phyloP scores from a whole-genome alignment of 2,329 filamentous ascomycete species.

The Fusarium fracticaudum region DNA sequence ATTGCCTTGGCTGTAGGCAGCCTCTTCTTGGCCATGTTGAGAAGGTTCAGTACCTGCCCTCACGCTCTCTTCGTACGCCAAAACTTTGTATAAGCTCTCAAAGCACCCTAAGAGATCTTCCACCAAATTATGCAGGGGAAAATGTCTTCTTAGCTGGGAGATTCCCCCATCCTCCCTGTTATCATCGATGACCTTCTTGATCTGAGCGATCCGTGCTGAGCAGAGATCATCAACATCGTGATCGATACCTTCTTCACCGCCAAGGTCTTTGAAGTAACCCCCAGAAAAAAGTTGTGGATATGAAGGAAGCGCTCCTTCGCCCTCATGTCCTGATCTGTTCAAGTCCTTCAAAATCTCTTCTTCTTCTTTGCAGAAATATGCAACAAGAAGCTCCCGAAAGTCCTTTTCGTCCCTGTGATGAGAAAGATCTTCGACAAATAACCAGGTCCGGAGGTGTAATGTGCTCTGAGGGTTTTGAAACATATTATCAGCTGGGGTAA shows the following conservation, averaged over 20 bases:
- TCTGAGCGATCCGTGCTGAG: slow-evolving; percentile 34
- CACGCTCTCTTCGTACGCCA: background rate
- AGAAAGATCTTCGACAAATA: slow-evolving; percentile 45
- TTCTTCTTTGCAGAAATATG: slow-evolving; percentile 44
- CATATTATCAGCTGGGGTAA: slow-evolving; percentile 33
- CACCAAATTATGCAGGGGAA: slow-evolving; percentile 31
- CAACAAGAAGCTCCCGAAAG: slow-evolving; percentile 37
- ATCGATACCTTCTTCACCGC: slow-evolving; percentile 10
- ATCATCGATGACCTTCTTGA: slow-evolving; percentile 16
- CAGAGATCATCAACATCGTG: slow-evolving; percentile 33
- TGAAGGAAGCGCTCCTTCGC: background rate
- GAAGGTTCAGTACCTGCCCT: background rate
- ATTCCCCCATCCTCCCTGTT: slow-evolving; percentile 16
- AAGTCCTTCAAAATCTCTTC: background rate
- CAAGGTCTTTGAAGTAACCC: slow-evolving; percentile 43
- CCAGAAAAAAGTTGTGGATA: slow-evolving; percentile 24
- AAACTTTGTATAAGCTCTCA: slow-evolving; percentile 13
- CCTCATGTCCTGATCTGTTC: background rate
- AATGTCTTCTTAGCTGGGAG: slow-evolving; percentile 24
- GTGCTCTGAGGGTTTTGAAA: slow-evolving; percentile 38
- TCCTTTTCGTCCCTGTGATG: slow-evolving; percentile 3
- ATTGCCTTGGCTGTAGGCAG: slow-evolving; percentile 30
- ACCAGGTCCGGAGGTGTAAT: slow-evolving; percentile 51
- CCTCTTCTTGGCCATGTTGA: slow-evolving; percentile 7
- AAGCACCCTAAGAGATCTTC: slow-evolving; percentile 33